Evolutionary conservation across 108 stramenopile species (phyloP).

Genomic region (Aurantiochytrium sp.): DNA sequence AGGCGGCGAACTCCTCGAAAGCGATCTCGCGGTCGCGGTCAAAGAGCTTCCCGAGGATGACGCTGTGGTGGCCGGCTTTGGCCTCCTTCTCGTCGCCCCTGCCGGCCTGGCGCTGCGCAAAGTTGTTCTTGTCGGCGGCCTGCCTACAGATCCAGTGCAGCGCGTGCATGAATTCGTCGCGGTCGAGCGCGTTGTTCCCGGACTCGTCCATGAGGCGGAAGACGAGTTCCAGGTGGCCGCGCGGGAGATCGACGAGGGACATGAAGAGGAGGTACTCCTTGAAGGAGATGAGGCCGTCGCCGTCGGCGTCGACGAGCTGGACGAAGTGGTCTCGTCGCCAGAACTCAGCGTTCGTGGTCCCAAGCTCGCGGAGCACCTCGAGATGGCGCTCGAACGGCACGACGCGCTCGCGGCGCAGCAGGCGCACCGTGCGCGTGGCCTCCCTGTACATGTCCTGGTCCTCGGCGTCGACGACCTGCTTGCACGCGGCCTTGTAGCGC

Average conservation of each 20-base stretch:
- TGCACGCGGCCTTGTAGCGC: not conserved
- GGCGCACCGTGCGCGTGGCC: not conserved
- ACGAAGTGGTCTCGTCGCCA: not conserved
- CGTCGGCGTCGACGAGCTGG: not conserved
- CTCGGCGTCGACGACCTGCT: not conserved
- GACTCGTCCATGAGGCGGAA: conserved; percentile 18
- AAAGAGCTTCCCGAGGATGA: not conserved
- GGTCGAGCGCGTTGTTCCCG: not conserved
- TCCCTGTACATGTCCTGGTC: too few relatives aligned
- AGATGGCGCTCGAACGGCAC: not conserved
- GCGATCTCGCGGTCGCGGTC: not conserved
- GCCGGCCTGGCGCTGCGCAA: not conserved
- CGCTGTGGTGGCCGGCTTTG: not conserved
- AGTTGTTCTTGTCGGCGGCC: not conserved
- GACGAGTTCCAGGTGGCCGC: not conserved
- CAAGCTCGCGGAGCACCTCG: not conserved
- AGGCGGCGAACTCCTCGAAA: not conserved
- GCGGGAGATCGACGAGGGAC: not conserved
- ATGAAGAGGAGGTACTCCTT: not conserved
- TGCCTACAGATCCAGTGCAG: not conserved
- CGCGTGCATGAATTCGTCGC: not conserved
- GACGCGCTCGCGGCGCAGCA: not conserved
- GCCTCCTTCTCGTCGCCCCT: not conserved
- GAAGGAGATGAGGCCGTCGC: conserved; percentile 5
- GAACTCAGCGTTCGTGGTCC: not conserved